These are phyloP conservation scores for Escallonia herrerae DNA, from an alignment of 129 eudicot species.

Conservation along the genomic window DNA sequence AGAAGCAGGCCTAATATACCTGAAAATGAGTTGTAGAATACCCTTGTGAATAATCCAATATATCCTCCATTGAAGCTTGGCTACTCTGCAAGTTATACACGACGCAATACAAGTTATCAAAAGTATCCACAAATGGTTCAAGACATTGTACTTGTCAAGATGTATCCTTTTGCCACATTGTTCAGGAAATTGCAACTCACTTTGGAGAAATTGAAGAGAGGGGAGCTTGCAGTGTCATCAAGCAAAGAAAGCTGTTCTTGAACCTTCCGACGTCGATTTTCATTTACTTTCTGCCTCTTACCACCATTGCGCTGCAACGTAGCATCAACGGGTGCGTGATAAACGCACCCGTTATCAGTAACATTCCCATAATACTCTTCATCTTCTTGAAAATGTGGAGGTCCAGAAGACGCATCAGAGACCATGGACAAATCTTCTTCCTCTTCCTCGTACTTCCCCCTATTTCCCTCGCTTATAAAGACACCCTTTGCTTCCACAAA, in stretches of 20 bases:
- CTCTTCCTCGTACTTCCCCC: constrained; percentile 22
- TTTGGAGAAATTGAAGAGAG: constrained; percentile 39
- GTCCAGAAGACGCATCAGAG: constrained; percentile 90
- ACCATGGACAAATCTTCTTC: constrained; percentile 83
- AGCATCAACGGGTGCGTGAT: constrained; percentile 8
- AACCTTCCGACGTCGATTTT: constrained; percentile 20
- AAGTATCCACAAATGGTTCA: too few species aligned
- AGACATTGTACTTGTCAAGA: too few species aligned
- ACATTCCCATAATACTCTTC: constrained; percentile 11
- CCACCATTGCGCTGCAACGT: constrained; percentile 12
- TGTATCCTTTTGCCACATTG: too few species aligned
- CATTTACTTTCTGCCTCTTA: constrained; percentile 25
- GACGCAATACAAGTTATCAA: too few species aligned
- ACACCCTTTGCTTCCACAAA: neutral
- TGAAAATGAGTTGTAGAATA: constrained; percentile 60
- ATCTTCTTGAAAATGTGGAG: constrained; percentile 55
- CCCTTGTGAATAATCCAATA: constrained; percentile 59
- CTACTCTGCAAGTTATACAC: neutral
- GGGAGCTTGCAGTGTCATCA: constrained; percentile 89
- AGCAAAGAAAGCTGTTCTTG: constrained; percentile 44
- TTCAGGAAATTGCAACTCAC: constrained; percentile 24
- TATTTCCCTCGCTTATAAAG: constrained; percentile 10
- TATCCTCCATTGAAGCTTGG: constrained; percentile 33
- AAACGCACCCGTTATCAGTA: constrained; percentile 8
- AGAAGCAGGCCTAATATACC: constrained; percentile 16